Base-by-base conservation (phyloP, 768 basidiomycete species). In the Leucogyrophana mollusca region DNA sequence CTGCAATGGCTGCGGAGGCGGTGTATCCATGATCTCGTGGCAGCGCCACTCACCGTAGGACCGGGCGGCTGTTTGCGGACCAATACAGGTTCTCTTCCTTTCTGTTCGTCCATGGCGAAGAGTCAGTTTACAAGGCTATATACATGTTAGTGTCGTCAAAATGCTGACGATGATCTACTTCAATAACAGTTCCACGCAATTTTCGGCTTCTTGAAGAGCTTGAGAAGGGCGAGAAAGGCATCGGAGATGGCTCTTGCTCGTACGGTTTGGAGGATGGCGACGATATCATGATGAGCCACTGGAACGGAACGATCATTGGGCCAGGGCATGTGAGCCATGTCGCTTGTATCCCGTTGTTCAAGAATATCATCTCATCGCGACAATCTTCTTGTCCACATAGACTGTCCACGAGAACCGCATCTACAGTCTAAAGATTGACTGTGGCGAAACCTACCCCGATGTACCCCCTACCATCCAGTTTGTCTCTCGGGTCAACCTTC, bases 211-310 rank as follows among this genome's bases (percentile, higher is more conserved):
- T 99, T 32, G 96, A 96, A 64, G 96, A 99, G 74, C 87, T 99
- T 54, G 96, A 99, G 69, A 97, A 98, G 71, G 96, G 96, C 60
- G 96, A 99, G 78, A 99, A 99, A 68, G 96, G 96, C 43, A 93
- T 98, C 64, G 95, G 95, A 53, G 95, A 97, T 72, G 95, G 94
- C 45, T 92, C 90, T 14, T 96, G 93, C 73, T 95, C 93, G 16
- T 99, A 98, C 59, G 96, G 96, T 33, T 74, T 99, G 49, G 91
- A 92, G 71, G 92, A 97, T 68, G 70, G 85, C 56, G 94, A 98
- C 64, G 96, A 98, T 78, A 87, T 95, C 73, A 74, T 91, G 74
- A 97, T 99, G 94, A 87, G 82, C 71, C 78, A 91, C 66, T 99
- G 96, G 96, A 97, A 96, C 61, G 95, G 96, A 41, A 99, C 96